Evolutionary conservation across 352 stramenopile genomes (phyloP), one percentile per base, ranked within the genome.

Genomic region (Pythium volutum): DNA sequence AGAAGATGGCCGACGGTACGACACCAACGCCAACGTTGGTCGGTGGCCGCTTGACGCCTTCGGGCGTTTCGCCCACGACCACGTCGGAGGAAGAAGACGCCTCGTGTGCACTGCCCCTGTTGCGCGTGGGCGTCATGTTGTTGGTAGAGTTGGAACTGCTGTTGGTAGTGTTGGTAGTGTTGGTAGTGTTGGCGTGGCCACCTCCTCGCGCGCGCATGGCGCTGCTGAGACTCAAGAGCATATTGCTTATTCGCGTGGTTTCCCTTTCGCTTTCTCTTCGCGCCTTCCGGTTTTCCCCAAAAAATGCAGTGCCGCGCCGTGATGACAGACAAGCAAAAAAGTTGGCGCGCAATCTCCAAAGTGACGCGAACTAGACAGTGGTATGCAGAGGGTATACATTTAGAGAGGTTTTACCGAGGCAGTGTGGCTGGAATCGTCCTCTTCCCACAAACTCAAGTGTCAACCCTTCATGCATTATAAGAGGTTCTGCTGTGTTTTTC

Each of bases 51-150:
- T 26, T 34, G 11, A 20, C 39, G 53, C 47, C 48, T 27, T 71
- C 50, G 9, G 64, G 65, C 22, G 65, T 68, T 55, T 72, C 59
- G 34, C 51, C 49, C 15, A 68, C 59, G 29, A 72, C 59, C 54
- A 68, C 56, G 42, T 52, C 71, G 42, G 29, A 50, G 34, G 52
- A n/a, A n/a, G n/a, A n/a, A n/a, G n/a, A 48, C 2, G 25, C 18
- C 10, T 53, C 46, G 25, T 34, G 9, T n/a, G 46, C 25, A n/a
- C n/a, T n/a, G 11, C 8, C 18, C 16, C 8, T 38, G 46, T n/a
- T 6, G 25, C 46, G 50, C 41, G 29, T 56, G 55, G 45, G 43
- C 29, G 26, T 22, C 33, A 33, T 48, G 41, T 59, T 52, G 49
- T 47, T 55, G 51, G 18, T 57, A 45, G n/a, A 15, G 25, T 39